These are phyloP conservation scores for Globomyces sp. DNA, from an alignment of 371 early-diverging fungal genomes.

Conservation along the genomic window DNA sequence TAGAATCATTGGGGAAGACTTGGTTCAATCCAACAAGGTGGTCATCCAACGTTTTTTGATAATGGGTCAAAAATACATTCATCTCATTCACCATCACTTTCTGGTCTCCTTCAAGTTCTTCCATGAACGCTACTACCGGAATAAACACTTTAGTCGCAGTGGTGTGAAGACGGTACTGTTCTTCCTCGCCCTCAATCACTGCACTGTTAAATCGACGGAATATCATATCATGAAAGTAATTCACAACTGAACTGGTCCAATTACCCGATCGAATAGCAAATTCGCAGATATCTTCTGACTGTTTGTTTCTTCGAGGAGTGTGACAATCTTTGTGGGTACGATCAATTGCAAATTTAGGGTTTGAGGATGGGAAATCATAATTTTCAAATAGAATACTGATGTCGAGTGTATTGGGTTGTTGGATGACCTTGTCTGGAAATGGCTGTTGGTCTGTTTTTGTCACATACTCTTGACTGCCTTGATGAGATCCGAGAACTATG, in stretches of 20 bases:
- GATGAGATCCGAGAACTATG: neutral
- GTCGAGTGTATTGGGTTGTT: neutral
- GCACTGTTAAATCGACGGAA: neutral
- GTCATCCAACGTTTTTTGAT: no score
- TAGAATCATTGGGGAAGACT: neutral
- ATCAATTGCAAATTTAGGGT: conserved; percentile 15
- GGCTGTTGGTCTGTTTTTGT: neutral
- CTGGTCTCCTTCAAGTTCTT: neutral
- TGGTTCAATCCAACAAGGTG: neutral
- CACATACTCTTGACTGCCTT: neutral
- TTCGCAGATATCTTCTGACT: neutral
- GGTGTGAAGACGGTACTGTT: neutral
- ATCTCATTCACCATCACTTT: no score
- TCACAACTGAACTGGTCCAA: neutral
- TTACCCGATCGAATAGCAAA: neutral
- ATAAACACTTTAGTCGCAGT: neutral
- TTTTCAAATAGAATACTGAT: neutral
- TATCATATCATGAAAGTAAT: neutral
- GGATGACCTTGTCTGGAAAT: neutral
- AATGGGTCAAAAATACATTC: neutral
- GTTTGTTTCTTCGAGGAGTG: conserved; percentile 22
- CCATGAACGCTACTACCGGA: neutral
- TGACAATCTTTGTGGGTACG: conserved; percentile 14
- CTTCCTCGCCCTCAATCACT: neutral
- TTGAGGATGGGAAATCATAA: neutral